Evolutionary conservation across 169 alveolate genomes (phyloP), one percentile per base, ranked within the genome.

Genomic region (Cryptosporidium viatorum): DNA sequence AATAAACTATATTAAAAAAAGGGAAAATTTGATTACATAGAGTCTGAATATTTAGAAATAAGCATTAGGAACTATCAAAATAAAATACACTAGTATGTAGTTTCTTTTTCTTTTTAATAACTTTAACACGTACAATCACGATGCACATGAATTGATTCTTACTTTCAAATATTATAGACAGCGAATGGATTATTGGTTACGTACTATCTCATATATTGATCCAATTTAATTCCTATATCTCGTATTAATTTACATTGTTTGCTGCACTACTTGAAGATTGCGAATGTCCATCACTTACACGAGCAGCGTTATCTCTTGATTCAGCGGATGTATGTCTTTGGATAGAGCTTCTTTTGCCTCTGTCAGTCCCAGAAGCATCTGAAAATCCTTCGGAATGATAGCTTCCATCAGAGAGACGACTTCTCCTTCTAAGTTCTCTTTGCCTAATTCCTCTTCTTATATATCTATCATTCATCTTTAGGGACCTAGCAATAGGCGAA

Each of bases 381-480:
- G 89, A 80, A n/a, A 80, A 41, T 5, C 50, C 50, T 43, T 80
- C 89, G 23, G 89, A 80, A 48, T 80, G 89, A 29, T 67, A 37
- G 33, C 89, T 50, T 12, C 52, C 85, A 26, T 80, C 80, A 1
- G 80, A 59, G 12, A 80, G 65, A 80, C 89, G 89, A 21, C 89
- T 80, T 80, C 89, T 80, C 43, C 89, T 80, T 80, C 93, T 65
- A 43, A 70, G 33, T 84, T 62, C 80, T 87, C 94, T 71, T 70
- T 75, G 70, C 73, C 91, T 62, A 31, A 86, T 91, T 58, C 93
- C 93, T 52, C 85, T 69, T 55, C 93, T 91, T 12, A 91, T 91
- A 86, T 85, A 91, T 43, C 93, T 85, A 51, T 91, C 93, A 52
- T 91, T 91, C 91, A 91, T 85, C 59, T 85, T 91, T 41, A 91